Evolutionary conservation across 73 alveolate genomes (phyloP).

Genomic region (Paraurostyla sp.): DNA sequence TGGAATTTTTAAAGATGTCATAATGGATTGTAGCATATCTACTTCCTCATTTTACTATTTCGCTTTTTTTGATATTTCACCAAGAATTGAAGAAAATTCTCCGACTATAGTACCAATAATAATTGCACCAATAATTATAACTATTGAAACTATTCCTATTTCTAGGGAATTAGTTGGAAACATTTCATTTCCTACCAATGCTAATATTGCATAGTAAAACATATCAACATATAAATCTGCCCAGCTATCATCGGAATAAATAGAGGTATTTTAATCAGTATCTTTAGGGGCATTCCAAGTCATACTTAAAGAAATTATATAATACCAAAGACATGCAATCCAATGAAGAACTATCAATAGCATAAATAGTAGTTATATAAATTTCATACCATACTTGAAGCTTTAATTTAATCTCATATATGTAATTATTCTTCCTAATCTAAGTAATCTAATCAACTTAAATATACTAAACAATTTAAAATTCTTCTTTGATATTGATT

Average conservation of each 20-base stretch:
- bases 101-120: conserved; percentile 71
- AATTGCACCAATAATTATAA: conserved; percentile 30
- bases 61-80: conserved; percentile 40
- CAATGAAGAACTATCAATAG: conserved; percentile 71
- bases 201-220: conserved; percentile 68
- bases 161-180: conserved; percentile 51
- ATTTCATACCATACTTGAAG: conserved; percentile 54
- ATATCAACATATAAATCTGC: conserved; percentile 18
- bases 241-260: background rate
- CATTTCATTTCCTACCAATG: conserved; percentile 75
- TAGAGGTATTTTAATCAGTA: background rate
- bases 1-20: conserved; percentile 51
- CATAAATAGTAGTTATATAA: conserved; percentile 58
- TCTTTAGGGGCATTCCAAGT: conserved; percentile 74
- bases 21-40: conserved; percentile 43
- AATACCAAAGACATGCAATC: conserved; percentile 81
- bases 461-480: conserved; percentile 63
- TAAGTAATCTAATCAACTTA: conserved; percentile 69
- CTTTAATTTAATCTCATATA: conserved; percentile 52
- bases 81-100: conserved; percentile 64
- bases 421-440: conserved; percentile 78
- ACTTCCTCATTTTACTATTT: conserved; percentile 49
- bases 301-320: background rate
- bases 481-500: background rate
- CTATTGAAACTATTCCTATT: conserved; percentile 26